phyloP scores from a whole-genome alignment of 352 stramenopile species.

The Phytophthora pini region DNA sequence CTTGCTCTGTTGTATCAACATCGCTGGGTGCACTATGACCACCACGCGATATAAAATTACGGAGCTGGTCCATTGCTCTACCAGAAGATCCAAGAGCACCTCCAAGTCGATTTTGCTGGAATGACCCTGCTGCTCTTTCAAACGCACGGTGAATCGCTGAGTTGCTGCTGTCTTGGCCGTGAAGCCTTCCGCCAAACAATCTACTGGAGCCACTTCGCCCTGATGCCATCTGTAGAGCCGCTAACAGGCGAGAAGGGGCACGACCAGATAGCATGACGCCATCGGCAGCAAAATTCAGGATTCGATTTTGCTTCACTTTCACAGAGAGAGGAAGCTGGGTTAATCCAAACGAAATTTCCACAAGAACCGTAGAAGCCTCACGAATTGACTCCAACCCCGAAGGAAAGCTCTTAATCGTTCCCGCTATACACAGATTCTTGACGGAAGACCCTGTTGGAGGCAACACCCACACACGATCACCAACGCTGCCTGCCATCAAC shows the following conservation, averaged over 20 bases:
- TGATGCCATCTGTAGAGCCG: constrained; percentile 58
- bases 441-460: constrained; percentile 34
- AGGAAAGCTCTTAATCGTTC: constrained; percentile 70
- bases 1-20: constrained; percentile 14
- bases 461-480: constrained; percentile 72
- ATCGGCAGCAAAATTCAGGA: constrained; percentile 63
- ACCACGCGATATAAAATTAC: constrained; percentile 53
- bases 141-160: constrained; percentile 50
- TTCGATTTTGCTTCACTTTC: constrained; percentile 65
- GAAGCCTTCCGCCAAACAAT: constrained; percentile 26
- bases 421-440: constrained; percentile 57
- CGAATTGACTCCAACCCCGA: constrained; percentile 57
- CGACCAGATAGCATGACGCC: constrained; percentile 25
- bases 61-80: constrained; percentile 59
- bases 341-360: constrained; percentile 63
- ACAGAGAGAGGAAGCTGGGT: constrained; percentile 38
- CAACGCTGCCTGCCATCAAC: constrained; percentile 52
- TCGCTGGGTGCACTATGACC: constrained; percentile 20
- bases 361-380: constrained; percentile 48
- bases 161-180: constrained; percentile 25
- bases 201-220: constrained; percentile 30
- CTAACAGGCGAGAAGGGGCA: constrained; percentile 59
- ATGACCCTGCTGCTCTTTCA: constrained; percentile 47
- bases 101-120: constrained; percentile 38
- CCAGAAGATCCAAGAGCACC: constrained; percentile 25